Conservation (phyloP, 2,329 filamentous ascomycete species). For the Alternaria metachromatica region DNA sequence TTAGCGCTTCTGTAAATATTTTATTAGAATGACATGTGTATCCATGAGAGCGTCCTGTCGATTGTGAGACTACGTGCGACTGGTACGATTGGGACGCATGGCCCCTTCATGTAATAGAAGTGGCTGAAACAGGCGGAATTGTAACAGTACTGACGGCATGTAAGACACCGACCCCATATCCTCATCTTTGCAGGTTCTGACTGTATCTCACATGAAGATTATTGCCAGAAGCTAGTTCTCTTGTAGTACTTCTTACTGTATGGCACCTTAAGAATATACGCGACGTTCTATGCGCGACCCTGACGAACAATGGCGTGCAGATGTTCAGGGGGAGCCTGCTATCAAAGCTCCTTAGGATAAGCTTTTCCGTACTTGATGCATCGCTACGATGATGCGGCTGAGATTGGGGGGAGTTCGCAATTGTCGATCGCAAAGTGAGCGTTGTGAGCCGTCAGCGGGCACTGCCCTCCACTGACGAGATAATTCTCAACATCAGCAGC, state of each 20-base stretch:
- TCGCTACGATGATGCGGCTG: background rate
- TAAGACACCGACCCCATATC: background rate
- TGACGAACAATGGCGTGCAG: background rate
- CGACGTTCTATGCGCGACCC: background rate
- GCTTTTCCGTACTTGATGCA: background rate
- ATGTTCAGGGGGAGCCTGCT: background rate
- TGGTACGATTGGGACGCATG: background rate
- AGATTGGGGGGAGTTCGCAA: background rate
- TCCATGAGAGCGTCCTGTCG: background rate
- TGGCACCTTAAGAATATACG: background rate
- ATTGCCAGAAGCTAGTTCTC: background rate
- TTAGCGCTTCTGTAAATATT: constrained; percentile 6
- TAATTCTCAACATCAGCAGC: background rate
- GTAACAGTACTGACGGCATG: background rate
- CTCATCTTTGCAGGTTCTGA: background rate
- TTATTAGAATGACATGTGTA: constrained; percentile 8
- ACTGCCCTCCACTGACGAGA: background rate
- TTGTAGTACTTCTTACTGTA: background rate
- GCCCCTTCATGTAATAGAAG: background rate
- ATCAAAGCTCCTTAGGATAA: fast-evolving
- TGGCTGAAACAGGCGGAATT: background rate
- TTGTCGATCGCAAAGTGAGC: background rate
- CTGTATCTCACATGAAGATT: background rate
- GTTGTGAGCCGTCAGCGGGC: background rate
- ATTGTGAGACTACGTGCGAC: background rate